A percentile compares a stretch with the other conserved stretches of the same genome.
Evolutionary conservation across 768 basidiomycete genomes (phyloP).

Genomic region (Hygrophoropsis aurantiaca): DNA sequence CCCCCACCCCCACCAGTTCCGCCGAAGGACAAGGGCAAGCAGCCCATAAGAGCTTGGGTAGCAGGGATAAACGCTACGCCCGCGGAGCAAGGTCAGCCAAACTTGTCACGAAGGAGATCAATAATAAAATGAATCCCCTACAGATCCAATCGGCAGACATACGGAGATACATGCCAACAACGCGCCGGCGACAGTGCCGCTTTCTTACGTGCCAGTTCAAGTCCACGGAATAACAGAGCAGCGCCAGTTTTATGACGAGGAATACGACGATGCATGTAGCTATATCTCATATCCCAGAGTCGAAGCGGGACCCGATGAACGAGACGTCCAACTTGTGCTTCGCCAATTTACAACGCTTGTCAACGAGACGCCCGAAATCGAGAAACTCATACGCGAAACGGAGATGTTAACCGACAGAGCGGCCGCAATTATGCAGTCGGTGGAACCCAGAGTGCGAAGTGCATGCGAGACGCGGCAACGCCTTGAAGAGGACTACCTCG

Average conservation of each 20-base stretch:
- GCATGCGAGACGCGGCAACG: conserved; percentile 20
- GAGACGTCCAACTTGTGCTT: conserved; percentile 27
- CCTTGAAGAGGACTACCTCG: conserved; percentile 23
- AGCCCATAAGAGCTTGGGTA: no score
- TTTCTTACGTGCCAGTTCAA: neutral
- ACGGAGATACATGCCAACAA: neutral
- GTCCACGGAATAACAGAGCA: neutral
- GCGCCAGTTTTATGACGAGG: neutral
- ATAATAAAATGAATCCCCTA: neutral
- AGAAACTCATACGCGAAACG: conserved; percentile 18
- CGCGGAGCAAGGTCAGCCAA: no score
- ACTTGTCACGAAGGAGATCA: no score
- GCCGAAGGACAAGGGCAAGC: no score
- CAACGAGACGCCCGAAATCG: conserved; percentile 18
- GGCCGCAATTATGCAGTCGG: conserved; percentile 10
- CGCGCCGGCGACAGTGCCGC: no score
- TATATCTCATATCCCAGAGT: neutral
- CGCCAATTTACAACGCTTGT: conserved; percentile 23
- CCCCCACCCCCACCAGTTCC: no score
- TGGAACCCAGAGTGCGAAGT: conserved; percentile 18
- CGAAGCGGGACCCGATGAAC: conserved; percentile 17
- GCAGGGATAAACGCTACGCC: no score
- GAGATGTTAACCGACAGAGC: conserved; percentile 17
- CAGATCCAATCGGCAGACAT: neutral
- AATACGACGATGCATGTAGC: neutral